These are phyloP conservation scores for Pythium coloratum DNA, from an alignment of 352 stramenopile genomes.

Conservation along the genomic window DNA sequence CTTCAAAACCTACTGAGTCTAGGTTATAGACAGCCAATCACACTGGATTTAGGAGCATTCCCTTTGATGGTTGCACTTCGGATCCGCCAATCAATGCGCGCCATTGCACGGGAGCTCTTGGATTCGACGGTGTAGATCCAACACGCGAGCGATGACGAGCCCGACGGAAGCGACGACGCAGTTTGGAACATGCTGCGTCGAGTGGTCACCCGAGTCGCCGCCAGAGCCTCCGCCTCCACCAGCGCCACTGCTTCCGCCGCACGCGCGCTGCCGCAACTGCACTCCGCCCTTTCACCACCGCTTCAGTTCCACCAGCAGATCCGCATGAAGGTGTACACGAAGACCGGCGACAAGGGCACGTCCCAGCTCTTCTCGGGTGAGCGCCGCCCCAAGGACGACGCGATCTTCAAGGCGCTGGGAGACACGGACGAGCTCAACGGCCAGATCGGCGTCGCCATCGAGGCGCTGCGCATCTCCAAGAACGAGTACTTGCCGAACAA, in stretches of 20 bases:
- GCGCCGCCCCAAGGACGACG: conserved; percentile 82
- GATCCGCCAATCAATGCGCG: not conserved
- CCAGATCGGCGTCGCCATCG: conserved; percentile 63
- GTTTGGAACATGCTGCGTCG: conserved; percentile 19
- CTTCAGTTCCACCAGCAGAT: conserved; percentile 15
- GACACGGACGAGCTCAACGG: conserved; percentile 92
- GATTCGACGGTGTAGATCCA: not conserved
- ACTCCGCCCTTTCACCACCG: not conserved
- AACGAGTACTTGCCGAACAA: conserved; percentile 55
- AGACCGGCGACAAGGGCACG: conserved; percentile 91
- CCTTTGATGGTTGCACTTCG: not conserved
- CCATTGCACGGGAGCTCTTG: not conserved
- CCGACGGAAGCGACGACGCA: not conserved
- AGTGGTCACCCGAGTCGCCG: not conserved
- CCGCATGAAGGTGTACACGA: conserved; percentile 91
- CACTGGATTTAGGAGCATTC: not conserved
- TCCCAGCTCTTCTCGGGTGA: conserved; percentile 92
- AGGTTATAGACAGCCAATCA: conserved; percentile 9
- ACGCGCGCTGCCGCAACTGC: not conserved
- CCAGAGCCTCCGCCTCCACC: not conserved
- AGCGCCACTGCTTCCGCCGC: not conserved
- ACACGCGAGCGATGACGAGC: not conserved
- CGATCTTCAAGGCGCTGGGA: conserved; percentile 88
- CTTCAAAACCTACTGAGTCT: not conserved
- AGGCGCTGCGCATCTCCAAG: conserved; percentile 39